A percentile compares a stretch with the other conserved stretches of the same genome.
phyloP scores from a whole-genome alignment of 495 filamentous ascomycete genomes.

The Penicillium pulvis region DNA sequence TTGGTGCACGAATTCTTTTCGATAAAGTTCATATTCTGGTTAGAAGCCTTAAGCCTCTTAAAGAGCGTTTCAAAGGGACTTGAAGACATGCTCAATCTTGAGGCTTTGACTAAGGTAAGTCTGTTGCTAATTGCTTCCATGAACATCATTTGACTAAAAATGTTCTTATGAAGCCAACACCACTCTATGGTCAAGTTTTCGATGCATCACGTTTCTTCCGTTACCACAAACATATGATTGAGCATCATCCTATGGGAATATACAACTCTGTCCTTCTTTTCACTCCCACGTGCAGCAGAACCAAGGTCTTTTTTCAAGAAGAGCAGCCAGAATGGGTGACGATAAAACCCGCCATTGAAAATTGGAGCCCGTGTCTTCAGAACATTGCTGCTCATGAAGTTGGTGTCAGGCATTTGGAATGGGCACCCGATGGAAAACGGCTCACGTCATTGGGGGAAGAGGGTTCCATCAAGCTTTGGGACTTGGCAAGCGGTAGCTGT shows the following conservation, averaged over 20 bases:
- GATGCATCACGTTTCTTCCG: conserved; percentile 6
- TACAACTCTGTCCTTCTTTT: neutral
- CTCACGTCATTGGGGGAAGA: neutral
- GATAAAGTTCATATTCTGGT: neutral
- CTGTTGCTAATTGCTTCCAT: neutral
- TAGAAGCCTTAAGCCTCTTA: neutral
- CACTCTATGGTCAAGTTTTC: neutral
- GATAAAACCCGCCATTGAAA: neutral
- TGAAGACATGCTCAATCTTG: neutral
- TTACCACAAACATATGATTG: neutral
- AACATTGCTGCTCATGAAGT: neutral
- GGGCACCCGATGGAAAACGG: neutral
- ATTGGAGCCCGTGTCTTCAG: neutral
- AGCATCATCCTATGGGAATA: conserved; percentile 2
- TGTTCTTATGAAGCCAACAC: neutral
- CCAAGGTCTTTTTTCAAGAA: neutral
- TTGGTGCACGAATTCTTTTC: neutral
- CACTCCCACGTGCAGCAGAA: neutral
- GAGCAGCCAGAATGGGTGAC: neutral
- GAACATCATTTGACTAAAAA: neutral
- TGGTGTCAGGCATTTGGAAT: neutral
- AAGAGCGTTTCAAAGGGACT: neutral
- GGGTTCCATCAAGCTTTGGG: conserved; percentile 3
- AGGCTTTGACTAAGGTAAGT: conserved; percentile 1
- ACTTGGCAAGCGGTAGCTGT: neutral